These are phyloP conservation scores for Jamesozyma gamospora DNA, from an alignment of 805 yeast genomes.

Conservation along the genomic window DNA sequence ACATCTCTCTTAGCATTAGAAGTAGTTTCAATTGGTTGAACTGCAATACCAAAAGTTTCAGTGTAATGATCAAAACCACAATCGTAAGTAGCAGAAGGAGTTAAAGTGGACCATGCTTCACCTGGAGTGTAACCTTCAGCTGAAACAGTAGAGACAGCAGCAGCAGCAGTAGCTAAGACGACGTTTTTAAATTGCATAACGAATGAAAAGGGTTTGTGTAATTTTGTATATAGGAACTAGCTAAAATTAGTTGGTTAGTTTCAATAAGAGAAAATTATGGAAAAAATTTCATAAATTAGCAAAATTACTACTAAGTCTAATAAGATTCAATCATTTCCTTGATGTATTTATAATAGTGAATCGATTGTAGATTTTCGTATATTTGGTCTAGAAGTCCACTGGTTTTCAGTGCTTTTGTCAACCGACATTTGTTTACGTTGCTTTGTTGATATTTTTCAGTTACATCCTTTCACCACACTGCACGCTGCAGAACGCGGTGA, in stretches of 20 bases:
- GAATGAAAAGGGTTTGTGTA: background rate
- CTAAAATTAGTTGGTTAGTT: background rate
- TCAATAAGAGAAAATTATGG: background rate
- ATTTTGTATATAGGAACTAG: slow-evolving; percentile 1
- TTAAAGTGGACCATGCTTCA: slow-evolving; percentile 54
- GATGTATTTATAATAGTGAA: background rate
- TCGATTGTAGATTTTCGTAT: too few relatives aligned
- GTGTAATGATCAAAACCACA: slow-evolving; percentile 50
- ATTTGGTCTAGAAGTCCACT: too few relatives aligned
- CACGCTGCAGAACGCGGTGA: too few relatives aligned
- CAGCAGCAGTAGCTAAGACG: slow-evolving; percentile 14
- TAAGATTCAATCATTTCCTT: background rate
- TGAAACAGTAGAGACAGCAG: slow-evolving; percentile 12
- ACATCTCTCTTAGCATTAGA: slow-evolving; percentile 32
- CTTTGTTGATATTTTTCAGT: too few relatives aligned
- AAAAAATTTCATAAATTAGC: background rate
- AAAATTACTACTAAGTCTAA: background rate
- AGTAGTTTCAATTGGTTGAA: slow-evolving; percentile 37
- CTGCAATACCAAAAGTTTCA: slow-evolving; percentile 58
- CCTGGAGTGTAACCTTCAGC: slow-evolving; percentile 16
- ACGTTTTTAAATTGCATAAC: slow-evolving; percentile 21
- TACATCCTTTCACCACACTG: too few relatives aligned
- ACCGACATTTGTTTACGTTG: background rate
- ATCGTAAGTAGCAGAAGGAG: slow-evolving; percentile 47
- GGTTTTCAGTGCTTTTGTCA: background rate